These are phyloP conservation scores for Candida maesae DNA, from an alignment of 805 yeast genomes.

Conservation along the genomic window DNA sequence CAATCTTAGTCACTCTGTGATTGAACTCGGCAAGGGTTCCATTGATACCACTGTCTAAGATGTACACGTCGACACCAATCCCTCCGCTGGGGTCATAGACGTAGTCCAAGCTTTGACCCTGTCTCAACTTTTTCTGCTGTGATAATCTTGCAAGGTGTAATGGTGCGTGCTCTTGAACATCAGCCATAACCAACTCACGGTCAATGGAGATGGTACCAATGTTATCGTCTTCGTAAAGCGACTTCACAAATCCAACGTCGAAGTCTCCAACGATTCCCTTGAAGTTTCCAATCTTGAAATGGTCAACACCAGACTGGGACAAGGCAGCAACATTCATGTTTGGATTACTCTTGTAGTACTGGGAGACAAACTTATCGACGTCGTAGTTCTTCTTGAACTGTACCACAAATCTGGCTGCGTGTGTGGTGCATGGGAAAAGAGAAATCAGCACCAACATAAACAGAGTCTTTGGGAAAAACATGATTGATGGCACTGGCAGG, in stretches of 20 bases:
- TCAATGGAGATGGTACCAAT: slow-evolving; percentile 36
- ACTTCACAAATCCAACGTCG: slow-evolving; percentile 27
- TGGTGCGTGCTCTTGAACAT: slow-evolving; percentile 40
- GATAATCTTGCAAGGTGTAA: slow-evolving; percentile 40
- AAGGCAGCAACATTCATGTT: slow-evolving; percentile 11
- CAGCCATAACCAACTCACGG: slow-evolving; percentile 32
- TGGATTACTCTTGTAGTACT: slow-evolving; percentile 14
- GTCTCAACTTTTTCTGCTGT: slow-evolving; percentile 27
- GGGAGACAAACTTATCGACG: slow-evolving; percentile 17
- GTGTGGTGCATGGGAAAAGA: not conserved
- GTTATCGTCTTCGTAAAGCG: slow-evolving; percentile 32
- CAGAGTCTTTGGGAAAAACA: not conserved
- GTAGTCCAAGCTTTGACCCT: slow-evolving; percentile 33
- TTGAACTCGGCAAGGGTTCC: slow-evolving; percentile 40
- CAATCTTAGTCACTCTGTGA: slow-evolving; percentile 38
- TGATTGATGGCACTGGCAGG: not conserved
- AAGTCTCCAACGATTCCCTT: slow-evolving; percentile 37
- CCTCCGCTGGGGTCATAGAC: slow-evolving; percentile 41
- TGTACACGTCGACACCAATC: slow-evolving; percentile 34
- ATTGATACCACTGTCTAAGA: slow-evolving; percentile 38
- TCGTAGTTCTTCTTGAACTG: slow-evolving; percentile 25
- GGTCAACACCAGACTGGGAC: slow-evolving; percentile 17
- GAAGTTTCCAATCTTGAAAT: slow-evolving; percentile 30
- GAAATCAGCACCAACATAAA: not conserved
- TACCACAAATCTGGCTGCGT: slow-evolving; percentile 22